phyloP scores from a whole-genome alignment of 2,329 filamentous ascomycete species.

The Aspergillus quadrilineatus region DNA sequence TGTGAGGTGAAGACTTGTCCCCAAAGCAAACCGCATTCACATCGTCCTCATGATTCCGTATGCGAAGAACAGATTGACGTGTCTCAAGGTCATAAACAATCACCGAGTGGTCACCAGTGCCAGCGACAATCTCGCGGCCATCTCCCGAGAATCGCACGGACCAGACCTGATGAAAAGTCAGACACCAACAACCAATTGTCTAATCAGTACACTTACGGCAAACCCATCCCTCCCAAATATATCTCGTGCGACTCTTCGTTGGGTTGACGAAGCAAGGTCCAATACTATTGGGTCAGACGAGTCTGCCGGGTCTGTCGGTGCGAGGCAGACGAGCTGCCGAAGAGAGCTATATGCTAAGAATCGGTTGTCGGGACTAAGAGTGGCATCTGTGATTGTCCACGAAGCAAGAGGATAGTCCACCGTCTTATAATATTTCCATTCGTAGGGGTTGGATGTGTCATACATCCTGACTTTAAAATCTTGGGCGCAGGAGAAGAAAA shows the following conservation, averaged over 20 bases:
- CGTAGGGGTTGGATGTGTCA: conserved; percentile 90
- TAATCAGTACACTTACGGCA: conserved; percentile 37
- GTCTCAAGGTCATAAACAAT: conserved; percentile 92
- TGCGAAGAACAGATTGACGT: conserved; percentile 68
- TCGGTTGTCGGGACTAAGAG: conserved; percentile 84
- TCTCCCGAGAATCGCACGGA: conserved; percentile 91
- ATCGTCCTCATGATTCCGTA: conserved; percentile 78
- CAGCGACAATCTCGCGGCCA: conserved; percentile 84
- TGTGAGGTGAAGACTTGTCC: conserved; percentile 82
- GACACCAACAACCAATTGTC: conserved; percentile 7
- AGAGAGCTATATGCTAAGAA: conserved; percentile 93
- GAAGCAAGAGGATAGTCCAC: conserved; percentile 80
- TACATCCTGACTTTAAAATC: conserved; percentile 97
- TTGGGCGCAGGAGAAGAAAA: conserved; percentile 89
- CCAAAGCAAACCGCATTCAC: conserved; percentile 98
- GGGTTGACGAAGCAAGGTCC: conserved; percentile 62
- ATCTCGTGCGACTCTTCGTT: conserved; percentile 39
- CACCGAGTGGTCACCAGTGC: conserved; percentile 74
- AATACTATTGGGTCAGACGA: conserved; percentile 74
- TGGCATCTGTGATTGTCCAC: conserved; percentile 96
- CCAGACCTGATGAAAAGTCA: conserved; percentile 62
- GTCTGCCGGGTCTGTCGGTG: conserved; percentile 81
- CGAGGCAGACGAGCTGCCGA: conserved; percentile 76
- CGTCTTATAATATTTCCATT: conserved; percentile 95
- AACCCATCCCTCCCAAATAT: conserved; percentile 39